A percentile compares a stretch with the other conserved stretches of the same genome.
These are phyloP conservation scores for Friedmanniomyces simplex DNA, from an alignment of 495 filamentous ascomycete species.

Conservation along the genomic window DNA sequence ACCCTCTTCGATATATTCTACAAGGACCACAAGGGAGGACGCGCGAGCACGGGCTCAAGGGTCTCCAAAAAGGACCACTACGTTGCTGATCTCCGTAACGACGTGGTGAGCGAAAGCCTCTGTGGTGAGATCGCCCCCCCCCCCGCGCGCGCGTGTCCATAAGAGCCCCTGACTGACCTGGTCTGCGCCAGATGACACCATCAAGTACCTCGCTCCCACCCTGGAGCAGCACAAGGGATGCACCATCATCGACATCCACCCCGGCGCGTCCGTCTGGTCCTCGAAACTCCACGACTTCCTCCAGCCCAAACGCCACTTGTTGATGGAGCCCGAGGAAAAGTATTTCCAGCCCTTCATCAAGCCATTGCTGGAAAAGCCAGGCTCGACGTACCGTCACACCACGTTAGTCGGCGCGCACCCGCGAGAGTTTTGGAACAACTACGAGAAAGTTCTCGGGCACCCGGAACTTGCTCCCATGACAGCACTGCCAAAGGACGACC, in stretches of 20 bases:
- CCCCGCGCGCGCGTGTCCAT: not conserved
- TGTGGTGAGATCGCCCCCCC: constrained; percentile 10
- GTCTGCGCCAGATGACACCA: constrained; percentile 19
- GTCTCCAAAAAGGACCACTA: not conserved
- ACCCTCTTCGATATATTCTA: not conserved
- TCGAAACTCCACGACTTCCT: constrained; percentile 60
- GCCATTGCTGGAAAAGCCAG: constrained; percentile 47
- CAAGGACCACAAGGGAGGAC: not conserved
- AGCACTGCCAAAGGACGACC: constrained; percentile 2
- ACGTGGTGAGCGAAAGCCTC: constrained; percentile 18
- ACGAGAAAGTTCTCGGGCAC: not conserved
- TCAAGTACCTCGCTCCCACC: constrained; percentile 42
- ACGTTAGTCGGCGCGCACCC: constrained; percentile 3
- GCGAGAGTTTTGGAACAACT: constrained; percentile 5
- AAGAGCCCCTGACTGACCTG: not conserved
- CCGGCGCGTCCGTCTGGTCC: constrained; percentile 65
- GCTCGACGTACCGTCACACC: constrained; percentile 39
- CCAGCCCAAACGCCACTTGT: constrained; percentile 65
- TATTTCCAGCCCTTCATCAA: constrained; percentile 49
- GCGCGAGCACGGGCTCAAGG: not conserved
- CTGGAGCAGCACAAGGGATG: constrained; percentile 55
- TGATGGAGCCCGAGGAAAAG: constrained; percentile 55
- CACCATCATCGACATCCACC: constrained; percentile 78
- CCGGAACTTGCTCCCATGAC: not conserved
- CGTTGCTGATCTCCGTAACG: not conserved